phyloP scores from a whole-genome alignment of 2,329 filamentous ascomycete genomes.

The Fusarium odoratissimum region DNA sequence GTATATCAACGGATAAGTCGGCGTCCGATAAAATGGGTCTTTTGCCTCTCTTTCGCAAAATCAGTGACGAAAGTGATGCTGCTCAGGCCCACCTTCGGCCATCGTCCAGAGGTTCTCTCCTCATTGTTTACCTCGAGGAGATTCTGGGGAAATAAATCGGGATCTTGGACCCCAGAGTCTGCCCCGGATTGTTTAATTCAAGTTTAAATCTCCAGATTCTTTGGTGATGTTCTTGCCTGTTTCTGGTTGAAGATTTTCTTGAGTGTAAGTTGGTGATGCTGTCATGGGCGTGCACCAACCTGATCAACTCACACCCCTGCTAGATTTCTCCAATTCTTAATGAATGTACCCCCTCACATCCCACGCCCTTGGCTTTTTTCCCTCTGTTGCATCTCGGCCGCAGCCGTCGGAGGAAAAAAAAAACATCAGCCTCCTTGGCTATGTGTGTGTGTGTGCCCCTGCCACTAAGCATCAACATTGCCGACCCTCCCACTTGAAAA shows the following conservation, averaged over 20 bases:
- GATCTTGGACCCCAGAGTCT: constrained; percentile 37
- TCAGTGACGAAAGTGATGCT: constrained; percentile 27
- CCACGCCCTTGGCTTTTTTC: constrained; percentile 2
- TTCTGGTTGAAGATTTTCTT: constrained; percentile 3
- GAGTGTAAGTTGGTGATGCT: constrained; percentile 8
- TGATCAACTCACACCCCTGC: constrained; percentile 14
- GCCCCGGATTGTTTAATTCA: constrained; percentile 21
- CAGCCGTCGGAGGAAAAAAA: constrained; percentile 30
- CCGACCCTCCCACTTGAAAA: neutral
- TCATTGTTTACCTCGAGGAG: constrained; percentile 2
- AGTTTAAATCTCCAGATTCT: constrained; percentile 34
- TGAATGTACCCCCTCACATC: constrained; percentile 18
- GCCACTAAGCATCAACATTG: neutral
- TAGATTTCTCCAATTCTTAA: constrained; percentile 28
- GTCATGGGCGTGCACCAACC: constrained; percentile 11
- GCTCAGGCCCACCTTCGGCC: constrained; percentile 30
- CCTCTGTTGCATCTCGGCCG: constrained; percentile 32
- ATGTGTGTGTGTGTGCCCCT: neutral
- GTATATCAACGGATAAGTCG: constrained; percentile 22
- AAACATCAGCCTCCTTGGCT: neutral
- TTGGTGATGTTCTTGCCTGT: neutral
- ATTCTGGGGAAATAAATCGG: constrained; percentile 32
- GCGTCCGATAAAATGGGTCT: constrained; percentile 29
- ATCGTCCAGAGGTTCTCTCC: constrained; percentile 32
- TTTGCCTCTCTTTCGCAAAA: constrained; percentile 5